phyloP scores from a whole-genome alignment of 208 protist genomes.

The Trypanosomatidae sp. region DNA sequence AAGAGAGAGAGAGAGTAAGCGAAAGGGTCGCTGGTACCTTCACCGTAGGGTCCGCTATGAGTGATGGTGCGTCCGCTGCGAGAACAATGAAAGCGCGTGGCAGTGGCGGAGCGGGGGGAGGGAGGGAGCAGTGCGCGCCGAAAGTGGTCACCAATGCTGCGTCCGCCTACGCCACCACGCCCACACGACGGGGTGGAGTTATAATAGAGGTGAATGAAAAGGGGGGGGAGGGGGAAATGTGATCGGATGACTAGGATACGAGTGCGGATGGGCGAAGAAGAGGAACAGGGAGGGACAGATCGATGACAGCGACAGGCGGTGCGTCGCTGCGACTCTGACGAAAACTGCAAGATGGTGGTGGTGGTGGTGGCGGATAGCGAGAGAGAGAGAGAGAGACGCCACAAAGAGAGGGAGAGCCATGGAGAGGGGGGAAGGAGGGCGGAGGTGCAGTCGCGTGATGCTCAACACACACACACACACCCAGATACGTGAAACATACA shows the following conservation, averaged over 20 bases:
- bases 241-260: not conserved
- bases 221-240: not conserved
- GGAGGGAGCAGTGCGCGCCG: not conserved
- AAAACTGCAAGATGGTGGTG: not conserved
- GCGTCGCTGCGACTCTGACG: not conserved
- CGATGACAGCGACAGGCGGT: not conserved
- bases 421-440: not conserved
- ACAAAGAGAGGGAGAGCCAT: not conserved
- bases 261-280: not conserved
- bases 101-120: not conserved
- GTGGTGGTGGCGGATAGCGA: not conserved
- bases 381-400: not conserved
- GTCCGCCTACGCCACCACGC: not conserved
- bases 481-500: not conserved
- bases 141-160: not conserved
- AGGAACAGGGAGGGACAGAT: not conserved
- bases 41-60: not conserved
- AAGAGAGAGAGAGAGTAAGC: slow-evolving; percentile 6
- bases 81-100: not conserved
- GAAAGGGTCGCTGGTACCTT: not conserved
- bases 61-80: not conserved
- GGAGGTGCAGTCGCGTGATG: not conserved
- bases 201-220: not conserved
- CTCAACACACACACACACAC: not conserved
- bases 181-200: not conserved